Base-by-base conservation (phyloP, 257 asterid species). In the Plectranthus barbatus region DNA sequence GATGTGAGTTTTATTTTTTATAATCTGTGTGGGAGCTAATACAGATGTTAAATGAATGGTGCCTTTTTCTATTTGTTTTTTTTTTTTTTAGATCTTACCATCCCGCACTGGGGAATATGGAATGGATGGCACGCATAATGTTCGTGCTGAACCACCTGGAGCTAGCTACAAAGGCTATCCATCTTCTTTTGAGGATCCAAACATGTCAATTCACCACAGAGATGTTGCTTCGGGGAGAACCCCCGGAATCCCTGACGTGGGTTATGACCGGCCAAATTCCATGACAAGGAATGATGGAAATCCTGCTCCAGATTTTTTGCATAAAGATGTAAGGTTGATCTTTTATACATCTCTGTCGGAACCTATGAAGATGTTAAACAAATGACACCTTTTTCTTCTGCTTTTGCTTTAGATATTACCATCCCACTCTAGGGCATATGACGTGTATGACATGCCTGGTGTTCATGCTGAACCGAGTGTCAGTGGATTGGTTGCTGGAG, bases 161-260 rank as follows among this genome's bases (percentile, higher is more conserved):
- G 75, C 78, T 68, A 61, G 82, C 70, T 66, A 57, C 69, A 82
- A 50, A 63, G 81, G 81, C 54, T 82, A 77, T 44, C 77, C 69
- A 10, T 62, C 87, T 72, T 73, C 86, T 56, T 57, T 67, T 14
- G 82, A 79, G 62, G 84, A 80, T 70, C 84, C 86, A 58, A 75
- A 18, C 71, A 64, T 72, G 56, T 73, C 66, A 33, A 73, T 70
- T 54, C 85, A 50, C 58, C 76, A 71, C 31, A 71, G 70, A 53
- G 85, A 74, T 71, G 72, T 62, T 69, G 75, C 75, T 70, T n/a
- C 81, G 7, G 76, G 68, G 55, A 20, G 24, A 41, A 75, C 60
- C 49, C 67, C 77, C 13, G 69, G 80, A 44, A 68, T 79, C 46
- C 73, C 79, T 18, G 89, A 79, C 7, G 75, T 58, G 31, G 62